phyloP scores from a whole-genome alignment of 805 yeast species.

The Jamesozyma gamospora region DNA sequence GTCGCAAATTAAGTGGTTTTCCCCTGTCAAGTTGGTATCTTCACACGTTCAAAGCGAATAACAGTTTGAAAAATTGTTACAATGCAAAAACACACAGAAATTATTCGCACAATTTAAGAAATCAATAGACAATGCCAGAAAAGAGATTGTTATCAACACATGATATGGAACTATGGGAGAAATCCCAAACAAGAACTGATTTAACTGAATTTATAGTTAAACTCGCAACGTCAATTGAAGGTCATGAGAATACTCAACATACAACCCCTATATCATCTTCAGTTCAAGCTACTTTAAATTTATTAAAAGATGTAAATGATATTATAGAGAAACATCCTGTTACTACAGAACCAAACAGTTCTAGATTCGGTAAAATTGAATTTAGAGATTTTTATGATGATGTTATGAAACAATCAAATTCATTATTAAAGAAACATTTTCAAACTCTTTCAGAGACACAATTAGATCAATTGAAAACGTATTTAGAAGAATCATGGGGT shows the following conservation, averaged over 20 bases:
- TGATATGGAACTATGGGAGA: conserved; percentile 56
- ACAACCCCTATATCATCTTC: conserved; percentile 30
- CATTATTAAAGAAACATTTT: conserved; percentile 16
- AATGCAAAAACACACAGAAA: no score
- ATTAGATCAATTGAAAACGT: conserved; percentile 40
- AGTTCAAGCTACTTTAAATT: conserved; percentile 28
- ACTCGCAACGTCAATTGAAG: conserved; percentile 57
- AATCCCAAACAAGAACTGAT: conserved; percentile 39
- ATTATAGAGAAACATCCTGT: conserved; percentile 58
- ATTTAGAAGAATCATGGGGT: conserved; percentile 73
- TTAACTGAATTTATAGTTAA: conserved; percentile 45
- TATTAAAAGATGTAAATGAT: conserved; percentile 38
- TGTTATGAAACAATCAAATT: conserved; percentile 28
- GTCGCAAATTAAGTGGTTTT: no score
- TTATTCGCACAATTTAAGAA: no score
- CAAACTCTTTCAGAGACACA: conserved; percentile 12
- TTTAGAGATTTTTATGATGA: conserved; percentile 77
- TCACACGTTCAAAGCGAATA: no score
- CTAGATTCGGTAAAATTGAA: conserved; percentile 88
- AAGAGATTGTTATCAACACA: conserved; percentile 43
- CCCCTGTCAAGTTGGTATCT: no score
- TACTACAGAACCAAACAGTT: conserved; percentile 43
- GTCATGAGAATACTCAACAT: conserved; percentile 44
- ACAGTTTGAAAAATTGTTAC: no score
- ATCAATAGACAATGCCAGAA: no score